Conservation (phyloP, 2,329 filamentous ascomycete genomes). For the Claviceps pusilla region DNA sequence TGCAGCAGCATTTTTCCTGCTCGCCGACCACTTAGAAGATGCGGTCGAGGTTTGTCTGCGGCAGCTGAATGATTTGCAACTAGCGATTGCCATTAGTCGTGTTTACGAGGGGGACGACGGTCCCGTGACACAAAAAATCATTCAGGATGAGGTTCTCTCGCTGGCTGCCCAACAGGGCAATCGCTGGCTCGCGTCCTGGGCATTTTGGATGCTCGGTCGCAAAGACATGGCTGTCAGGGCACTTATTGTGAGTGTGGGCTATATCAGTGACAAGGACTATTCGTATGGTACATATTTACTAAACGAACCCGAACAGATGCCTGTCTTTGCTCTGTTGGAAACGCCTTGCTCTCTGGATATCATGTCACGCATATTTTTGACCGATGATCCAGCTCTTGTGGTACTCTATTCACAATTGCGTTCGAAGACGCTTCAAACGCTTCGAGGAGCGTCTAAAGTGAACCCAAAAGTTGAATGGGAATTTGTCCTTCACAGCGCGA, state of each 20-base stretch:
- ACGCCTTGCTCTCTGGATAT: slow-evolving; percentile 54
- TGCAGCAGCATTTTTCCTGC: slow-evolving; percentile 85
- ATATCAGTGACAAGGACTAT: background rate
- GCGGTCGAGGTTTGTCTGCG: slow-evolving; percentile 76
- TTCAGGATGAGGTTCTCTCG: slow-evolving; percentile 66
- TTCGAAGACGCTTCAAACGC: slow-evolving; percentile 65
- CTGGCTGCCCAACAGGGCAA: slow-evolving; percentile 70
- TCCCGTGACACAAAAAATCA: slow-evolving; percentile 53
- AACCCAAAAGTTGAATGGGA: slow-evolving; percentile 70
- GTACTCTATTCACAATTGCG: slow-evolving; percentile 77
- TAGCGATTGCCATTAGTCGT: slow-evolving; percentile 75
- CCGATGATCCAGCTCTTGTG: slow-evolving; percentile 80
- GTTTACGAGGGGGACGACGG: slow-evolving; percentile 80
- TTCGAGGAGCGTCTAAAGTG: slow-evolving; percentile 71
- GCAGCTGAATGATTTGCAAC: slow-evolving; percentile 74
- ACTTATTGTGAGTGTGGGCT: slow-evolving; percentile 49
- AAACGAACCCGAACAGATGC: slow-evolving; percentile 40
- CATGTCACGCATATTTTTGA: slow-evolving; percentile 64
- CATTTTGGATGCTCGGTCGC: slow-evolving; percentile 77
- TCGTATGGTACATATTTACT: background rate
- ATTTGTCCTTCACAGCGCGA: slow-evolving; percentile 74
- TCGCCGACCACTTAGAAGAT: slow-evolving; percentile 72
- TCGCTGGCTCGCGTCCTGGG: slow-evolving; percentile 89
- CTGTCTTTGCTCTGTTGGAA: slow-evolving; percentile 59
- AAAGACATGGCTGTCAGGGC: slow-evolving; percentile 73